Base-by-base conservation (phyloP, 352 stramenopile species). In the Porosira glacialis region DNA sequence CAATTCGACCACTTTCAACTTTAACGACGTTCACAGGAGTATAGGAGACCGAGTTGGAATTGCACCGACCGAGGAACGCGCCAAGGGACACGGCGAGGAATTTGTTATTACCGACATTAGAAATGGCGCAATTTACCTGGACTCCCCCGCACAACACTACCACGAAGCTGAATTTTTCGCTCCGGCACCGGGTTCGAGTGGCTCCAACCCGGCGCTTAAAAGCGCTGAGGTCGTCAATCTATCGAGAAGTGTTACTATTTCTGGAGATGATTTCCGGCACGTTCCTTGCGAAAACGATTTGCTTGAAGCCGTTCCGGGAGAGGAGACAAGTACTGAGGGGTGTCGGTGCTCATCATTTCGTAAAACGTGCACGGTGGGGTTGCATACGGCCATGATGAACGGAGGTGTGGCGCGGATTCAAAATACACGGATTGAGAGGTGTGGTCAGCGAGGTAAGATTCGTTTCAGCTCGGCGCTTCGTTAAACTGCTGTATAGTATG, bases 191-290 rank as follows among this genome's bases (percentile, higher is more conserved):
- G n/a, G n/a, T n/a, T n/a, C n/a, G n/a, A 13, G 31, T n/a, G 59
- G 44, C 41, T 39, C 51, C 13, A 30, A 44, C 24, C 50, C 71
- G 0, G 60, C 68, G n/a, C 51, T 86, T 6, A 67, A 74, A 50
- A 73, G 59, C 11, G 75, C 75, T 0, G 80, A 87, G 66, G 75
- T 87, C 13, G 53, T 85, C 33, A 85, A 85, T 35, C 60, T 87
- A 11, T 78, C 59, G 13, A 49, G 80, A n/a, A 85, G 83, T 35
- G 67, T 87, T 58, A 44, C 85, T 1, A 75, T 87, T 49, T 83
- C 80, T 13, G 80, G 80, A 1, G 80, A 87, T 56, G 75, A 83
- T 22, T 83, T 83, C 45, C 38, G 58, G 39, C 60, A 84, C 55
- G 52, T 82, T 24, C 2, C 24, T 17, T 87, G 80, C 57, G 80